Conservation (phyloP, 176 grass and related monocot species). For the Neostapfia colusana region DNA sequence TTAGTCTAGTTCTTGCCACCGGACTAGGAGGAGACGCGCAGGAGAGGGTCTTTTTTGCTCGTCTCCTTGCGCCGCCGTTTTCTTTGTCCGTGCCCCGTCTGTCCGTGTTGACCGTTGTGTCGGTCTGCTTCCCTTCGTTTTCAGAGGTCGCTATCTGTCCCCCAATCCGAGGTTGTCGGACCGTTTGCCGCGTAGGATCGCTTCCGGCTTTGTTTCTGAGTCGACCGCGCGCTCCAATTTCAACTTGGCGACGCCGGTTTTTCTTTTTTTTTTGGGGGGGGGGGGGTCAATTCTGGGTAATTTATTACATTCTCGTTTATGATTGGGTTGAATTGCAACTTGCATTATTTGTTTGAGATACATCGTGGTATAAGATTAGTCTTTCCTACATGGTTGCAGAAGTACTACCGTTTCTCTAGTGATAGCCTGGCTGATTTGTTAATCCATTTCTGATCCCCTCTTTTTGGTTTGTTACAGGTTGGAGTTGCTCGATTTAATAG, state of each 20-base stretch:
- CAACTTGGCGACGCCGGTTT: neutral
- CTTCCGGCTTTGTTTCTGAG: neutral
- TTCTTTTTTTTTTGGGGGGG: neutral
- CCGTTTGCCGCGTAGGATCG: neutral
- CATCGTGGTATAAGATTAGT: neutral
- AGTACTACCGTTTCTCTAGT: neutral
- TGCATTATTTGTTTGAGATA: neutral
- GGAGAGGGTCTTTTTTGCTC: neutral
- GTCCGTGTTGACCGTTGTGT: constrained; percentile 23
- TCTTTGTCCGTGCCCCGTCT: too few relatives aligned
- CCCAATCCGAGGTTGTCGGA: neutral
- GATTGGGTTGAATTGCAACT: neutral
- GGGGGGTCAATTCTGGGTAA: neutral
- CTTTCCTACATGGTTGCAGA: neutral
- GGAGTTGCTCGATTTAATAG: neutral
- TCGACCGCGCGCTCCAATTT: neutral
- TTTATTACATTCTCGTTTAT: neutral
- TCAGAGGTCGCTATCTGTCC: constrained; percentile 23
- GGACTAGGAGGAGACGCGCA: neutral
- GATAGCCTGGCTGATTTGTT: neutral
- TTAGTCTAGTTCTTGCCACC: neutral
- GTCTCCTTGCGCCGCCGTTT: neutral
- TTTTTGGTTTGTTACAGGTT: constrained; percentile 14
- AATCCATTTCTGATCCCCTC: neutral
- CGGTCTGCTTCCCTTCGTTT: neutral